Base-by-base conservation (phyloP, 495 filamentous ascomycete species). In the Xylaria bambusicola region DNA sequence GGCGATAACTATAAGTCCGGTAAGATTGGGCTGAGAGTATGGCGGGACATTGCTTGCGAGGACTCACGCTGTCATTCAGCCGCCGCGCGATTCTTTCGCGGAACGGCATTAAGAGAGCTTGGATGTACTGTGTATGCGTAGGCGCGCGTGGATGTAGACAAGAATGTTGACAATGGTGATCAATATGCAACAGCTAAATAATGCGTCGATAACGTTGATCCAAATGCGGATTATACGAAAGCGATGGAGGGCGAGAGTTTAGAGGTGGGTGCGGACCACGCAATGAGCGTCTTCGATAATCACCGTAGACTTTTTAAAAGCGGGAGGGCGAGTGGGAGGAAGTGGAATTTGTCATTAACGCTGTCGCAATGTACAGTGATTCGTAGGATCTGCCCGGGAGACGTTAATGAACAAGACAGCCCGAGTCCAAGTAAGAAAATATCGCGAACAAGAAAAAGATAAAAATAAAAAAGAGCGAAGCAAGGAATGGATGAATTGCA, bases 51-150 rank as follows among this genome's bases (percentile, higher is more conserved):
- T 51, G 46, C 56, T 4, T 12, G 9, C 9, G 50, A 29, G 57
- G 47, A 58, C 68, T 66, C 53, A 71, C 68, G 56, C 66, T 71
- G 20, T 68, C 63, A 63, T 68, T 61, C 31, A 68, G 60, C 38
- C 63, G 61, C 38, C 68, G 63, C 49, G 63, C 40, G 12, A 71
- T 52, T 47, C 57, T 68, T 47, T 68, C 59, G 63, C 65, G 66
- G 13, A 71, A 53, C 59, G 65, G 67, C 68, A 70, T 71, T 51
- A 35, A 58, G 35, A 62, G 38, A 48, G 58, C 50, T n/a, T 2
- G 2, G 33, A 20, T 12, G 4, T 27, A n/a, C 33, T 21, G 9
- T 49, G 23, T 23, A 29, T 38, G 55, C 33, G 24, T 24, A 29
- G n/a, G 23, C 13, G 35, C 23, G 17, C n/a, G 33, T 38, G 6